Conservation (phyloP, 208 protist genomes). For the Trypanosoma congolense region DNA sequence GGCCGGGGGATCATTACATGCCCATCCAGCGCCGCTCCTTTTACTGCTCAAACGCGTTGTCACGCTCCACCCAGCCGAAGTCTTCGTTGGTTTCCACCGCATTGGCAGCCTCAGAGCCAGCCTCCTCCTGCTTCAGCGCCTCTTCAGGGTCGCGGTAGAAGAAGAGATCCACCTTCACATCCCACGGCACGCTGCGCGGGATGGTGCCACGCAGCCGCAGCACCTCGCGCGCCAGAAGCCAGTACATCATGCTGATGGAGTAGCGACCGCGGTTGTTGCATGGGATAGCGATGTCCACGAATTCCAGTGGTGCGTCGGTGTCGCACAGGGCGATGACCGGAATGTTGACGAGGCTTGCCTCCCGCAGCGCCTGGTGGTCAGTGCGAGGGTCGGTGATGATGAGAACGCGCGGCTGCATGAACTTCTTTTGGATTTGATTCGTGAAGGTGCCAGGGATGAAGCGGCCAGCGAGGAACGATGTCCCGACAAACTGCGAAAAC, state of each 20-base stretch:
- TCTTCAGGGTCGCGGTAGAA: constrained; percentile 97
- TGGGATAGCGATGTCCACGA: constrained; percentile 98
- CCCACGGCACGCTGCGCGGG: constrained; percentile 91
- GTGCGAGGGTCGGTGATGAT: constrained; percentile 96
- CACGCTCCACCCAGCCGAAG: constrained; percentile 73
- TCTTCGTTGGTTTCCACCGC: constrained; percentile 47
- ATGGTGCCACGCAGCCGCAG: constrained; percentile 94
- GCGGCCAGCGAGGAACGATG: constrained; percentile 88
- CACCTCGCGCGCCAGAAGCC: constrained; percentile 98
- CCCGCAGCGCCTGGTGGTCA: constrained; percentile 95
- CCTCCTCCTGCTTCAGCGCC: constrained; percentile 78
- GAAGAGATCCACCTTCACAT: constrained; percentile 99
- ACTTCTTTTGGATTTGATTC: constrained; percentile 98
- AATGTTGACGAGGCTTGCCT: constrained; percentile 99
- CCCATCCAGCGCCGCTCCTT: not conserved
- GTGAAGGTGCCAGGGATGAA: constrained; percentile 99
- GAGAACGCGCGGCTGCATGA: constrained; percentile 98
- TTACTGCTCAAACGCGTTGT: constrained; percentile 90
- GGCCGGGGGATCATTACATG: too few species aligned
- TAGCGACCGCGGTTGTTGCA: constrained; percentile 95
- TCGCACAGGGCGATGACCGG: constrained; percentile 99
- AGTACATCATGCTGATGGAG: constrained; percentile 99
- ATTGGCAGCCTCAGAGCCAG: constrained; percentile 25
- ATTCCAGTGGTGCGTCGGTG: constrained; percentile 94
- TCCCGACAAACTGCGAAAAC: constrained; percentile 95